Evolutionary conservation across 2,329 filamentous ascomycete genomes (phyloP), one percentile per base, ranked within the genome.

Genomic region (Exophiala spinifera): DNA sequence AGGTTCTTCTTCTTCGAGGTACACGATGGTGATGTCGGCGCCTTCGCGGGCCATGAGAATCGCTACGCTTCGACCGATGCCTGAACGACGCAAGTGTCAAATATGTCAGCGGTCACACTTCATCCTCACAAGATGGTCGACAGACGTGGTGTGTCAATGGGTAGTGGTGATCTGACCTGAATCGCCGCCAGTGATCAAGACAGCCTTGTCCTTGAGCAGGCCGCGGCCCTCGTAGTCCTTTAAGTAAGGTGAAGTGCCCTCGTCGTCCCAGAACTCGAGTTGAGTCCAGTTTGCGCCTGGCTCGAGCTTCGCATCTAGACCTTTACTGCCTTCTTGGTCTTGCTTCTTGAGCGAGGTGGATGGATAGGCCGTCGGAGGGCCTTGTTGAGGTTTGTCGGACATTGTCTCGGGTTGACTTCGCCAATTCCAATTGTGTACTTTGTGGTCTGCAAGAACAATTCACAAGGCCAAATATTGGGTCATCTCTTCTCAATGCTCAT

Each of bases 131-230:
- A n/a, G n/a, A n/a, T n/a, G n/a, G n/a, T n/a, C n/a, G n/a, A n/a
- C n/a, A n/a, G n/a, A n/a, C n/a, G n/a, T n/a, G n/a, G n/a, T n/a
- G n/a, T n/a, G n/a, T n/a, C n/a, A n/a, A n/a, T n/a, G n/a, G n/a
- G n/a, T n/a, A n/a, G n/a, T n/a, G 7, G 14, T 3, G 11, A 23
- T 3, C 11, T 43, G n/a, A 44, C 42, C 42, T 1, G 77, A 80
- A 56, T 82, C 80, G 62, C 80, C 80, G 2, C 79, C 79, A 0
- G 79, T 82, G 55, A 83, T 79, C 6, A 82, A 62, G 1, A 75
- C 77, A 39, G 79, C 81, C 62, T 73, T 74, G 6, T 72, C 75
- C 31, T 73, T 73, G 43, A 83, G 66, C 57, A 80, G 81, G 14
- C 71, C 73, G 1, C 75, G 76, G 0, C 76, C 77, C 20, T 66